Conservation (phyloP, 208 protist species). For the Wallacemonas sp. region DNA sequence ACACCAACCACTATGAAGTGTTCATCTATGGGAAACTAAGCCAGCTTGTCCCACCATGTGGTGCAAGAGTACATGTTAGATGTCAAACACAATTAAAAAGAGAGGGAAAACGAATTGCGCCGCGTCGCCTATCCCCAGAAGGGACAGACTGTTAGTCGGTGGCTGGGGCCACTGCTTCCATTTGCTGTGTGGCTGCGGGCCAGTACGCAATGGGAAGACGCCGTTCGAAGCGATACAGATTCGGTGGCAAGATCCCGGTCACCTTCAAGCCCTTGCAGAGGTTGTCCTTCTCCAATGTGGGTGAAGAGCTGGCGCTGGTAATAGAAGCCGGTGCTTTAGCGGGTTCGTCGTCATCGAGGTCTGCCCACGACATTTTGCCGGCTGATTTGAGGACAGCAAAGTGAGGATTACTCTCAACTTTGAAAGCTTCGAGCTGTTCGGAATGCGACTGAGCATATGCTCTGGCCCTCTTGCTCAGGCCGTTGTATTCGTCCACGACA, state of each 20-base stretch:
- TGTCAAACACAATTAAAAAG: too few relatives aligned
- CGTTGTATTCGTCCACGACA: constrained; percentile 68
- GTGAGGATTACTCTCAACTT: constrained; percentile 30
- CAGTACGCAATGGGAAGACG: constrained; percentile 78
- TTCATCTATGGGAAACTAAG: too few relatives aligned
- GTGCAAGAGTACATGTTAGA: too few relatives aligned
- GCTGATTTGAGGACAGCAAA: constrained; percentile 30
- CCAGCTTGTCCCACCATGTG: too few relatives aligned
- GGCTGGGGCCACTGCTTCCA: constrained; percentile 20
- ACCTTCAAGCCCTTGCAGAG: constrained; percentile 60
- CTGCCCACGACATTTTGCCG: constrained; percentile 44
- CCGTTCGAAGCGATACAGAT: constrained; percentile 66
- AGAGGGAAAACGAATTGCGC: too few relatives aligned
- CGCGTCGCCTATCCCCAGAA: too few relatives aligned
- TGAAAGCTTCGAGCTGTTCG: constrained; percentile 44
- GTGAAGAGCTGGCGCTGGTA: constrained; percentile 33
- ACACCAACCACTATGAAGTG: too few relatives aligned
- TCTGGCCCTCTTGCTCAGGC: constrained; percentile 70
- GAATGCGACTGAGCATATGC: constrained; percentile 61
- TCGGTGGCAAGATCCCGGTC: constrained; percentile 19
- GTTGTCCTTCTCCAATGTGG: constrained; percentile 67
- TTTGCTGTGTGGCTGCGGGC: constrained; percentile 56
- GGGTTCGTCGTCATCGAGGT: constrained; percentile 46
- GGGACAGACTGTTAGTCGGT: too few relatives aligned
- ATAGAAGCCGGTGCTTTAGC: constrained; percentile 24